Percentiles rank a stretch among this genome's conserved stretches.
Evolutionary conservation across 1,284 basidiomycete genomes (phyloP).

Genomic region (Leccinum solheimii): DNA sequence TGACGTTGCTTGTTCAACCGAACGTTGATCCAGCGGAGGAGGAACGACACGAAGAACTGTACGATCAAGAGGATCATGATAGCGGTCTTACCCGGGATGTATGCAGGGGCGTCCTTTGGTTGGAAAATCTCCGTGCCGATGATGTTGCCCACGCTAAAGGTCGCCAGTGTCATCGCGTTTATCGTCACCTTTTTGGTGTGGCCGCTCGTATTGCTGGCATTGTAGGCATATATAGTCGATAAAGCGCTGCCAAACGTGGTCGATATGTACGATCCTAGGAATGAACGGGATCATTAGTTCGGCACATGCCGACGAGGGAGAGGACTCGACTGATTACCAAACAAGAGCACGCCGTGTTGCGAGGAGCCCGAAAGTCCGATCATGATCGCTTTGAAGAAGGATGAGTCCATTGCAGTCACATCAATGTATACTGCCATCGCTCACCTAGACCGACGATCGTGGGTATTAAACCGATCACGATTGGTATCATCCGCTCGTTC

Average conservation of each 20-base stretch:
- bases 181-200: conserved; percentile 62
- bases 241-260: conserved; percentile 61
- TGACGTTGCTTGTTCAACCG: conserved; percentile 27
- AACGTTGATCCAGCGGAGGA: conserved; percentile 30
- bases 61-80: conserved; percentile 32
- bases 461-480: conserved; percentile 59
- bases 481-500: conserved; percentile 65
- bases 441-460: conserved; percentile 59
- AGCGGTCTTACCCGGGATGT: conserved; percentile 37
- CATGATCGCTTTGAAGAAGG: conserved; percentile 45
- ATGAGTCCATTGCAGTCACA: neutral
- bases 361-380: conserved; percentile 54
- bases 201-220: conserved; percentile 65
- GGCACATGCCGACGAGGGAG: neutral
- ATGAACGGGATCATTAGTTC: neutral
- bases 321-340: conserved; percentile 42
- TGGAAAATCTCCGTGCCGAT: conserved; percentile 38
- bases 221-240: conserved; percentile 64
- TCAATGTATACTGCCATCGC: neutral
- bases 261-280: conserved; percentile 53
- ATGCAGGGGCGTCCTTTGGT: conserved; percentile 37
- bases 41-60: conserved; percentile 22
- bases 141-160: conserved; percentile 35
- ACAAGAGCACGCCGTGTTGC: conserved; percentile 56
- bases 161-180: conserved; percentile 33